Conservation (phyloP, 768 basidiomycete species). For the Boletus fagicola region DNA sequence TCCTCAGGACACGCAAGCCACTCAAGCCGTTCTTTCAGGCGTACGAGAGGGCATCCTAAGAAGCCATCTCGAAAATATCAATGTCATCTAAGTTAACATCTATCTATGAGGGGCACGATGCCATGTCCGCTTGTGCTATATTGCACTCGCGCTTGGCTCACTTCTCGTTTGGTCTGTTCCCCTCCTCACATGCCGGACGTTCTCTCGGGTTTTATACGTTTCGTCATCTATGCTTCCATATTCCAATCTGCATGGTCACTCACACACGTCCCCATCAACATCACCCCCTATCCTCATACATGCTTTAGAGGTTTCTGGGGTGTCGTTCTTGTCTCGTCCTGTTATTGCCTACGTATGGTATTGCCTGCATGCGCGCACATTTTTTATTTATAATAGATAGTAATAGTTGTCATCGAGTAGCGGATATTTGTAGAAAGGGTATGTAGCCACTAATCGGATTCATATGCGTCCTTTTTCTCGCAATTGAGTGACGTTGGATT, state of each 20-base stretch:
- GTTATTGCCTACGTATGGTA: no score
- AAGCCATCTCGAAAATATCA: slow-evolving; percentile 32
- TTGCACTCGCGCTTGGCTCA: not conserved
- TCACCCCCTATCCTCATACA: no score
- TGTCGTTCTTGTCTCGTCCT: no score
- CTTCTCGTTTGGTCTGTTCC: no score
- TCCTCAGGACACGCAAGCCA: slow-evolving; percentile 38
- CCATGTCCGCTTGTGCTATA: not conserved
- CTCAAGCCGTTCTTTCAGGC: slow-evolving; percentile 37
- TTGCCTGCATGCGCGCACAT: no score
- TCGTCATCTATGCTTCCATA: not conserved
- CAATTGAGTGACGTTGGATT: no score
- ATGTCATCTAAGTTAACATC: slow-evolving; percentile 24
- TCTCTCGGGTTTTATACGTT: not conserved
- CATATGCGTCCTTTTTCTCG: no score
- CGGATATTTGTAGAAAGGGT: no score
- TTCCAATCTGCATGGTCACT: not conserved
- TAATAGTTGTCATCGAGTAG: no score
- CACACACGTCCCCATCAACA: not conserved
- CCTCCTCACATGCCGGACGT: not conserved
- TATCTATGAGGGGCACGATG: not conserved
- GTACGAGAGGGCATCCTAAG: slow-evolving; percentile 44
- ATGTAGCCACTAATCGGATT: no score
- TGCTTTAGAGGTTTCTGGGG: not conserved
- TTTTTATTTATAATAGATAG: no score